Percentiles rank a stretch among this genome's conserved stretches.
Conservation (phyloP, 805 yeast genomes). For the Candida sithepensis region DNA sequence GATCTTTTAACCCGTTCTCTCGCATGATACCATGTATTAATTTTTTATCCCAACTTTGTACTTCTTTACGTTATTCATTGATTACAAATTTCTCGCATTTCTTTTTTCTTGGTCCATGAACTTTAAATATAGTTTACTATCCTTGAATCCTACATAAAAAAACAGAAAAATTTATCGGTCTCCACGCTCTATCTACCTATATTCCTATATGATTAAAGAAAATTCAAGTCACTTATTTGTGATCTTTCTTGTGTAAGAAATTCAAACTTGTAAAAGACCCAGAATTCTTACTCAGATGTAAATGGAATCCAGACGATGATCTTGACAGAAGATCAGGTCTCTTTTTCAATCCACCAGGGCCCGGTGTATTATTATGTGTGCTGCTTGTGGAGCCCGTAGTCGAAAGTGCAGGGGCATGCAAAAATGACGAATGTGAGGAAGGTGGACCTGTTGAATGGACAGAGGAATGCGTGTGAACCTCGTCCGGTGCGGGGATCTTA, state of each 20-base stretch:
- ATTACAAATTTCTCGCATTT: not conserved
- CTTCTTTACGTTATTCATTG: no score
- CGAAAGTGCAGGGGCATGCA: not conserved
- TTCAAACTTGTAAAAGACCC: conserved; percentile 23
- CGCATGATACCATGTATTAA: no score
- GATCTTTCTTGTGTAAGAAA: conserved; percentile 21
- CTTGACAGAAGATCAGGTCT: conserved; percentile 17
- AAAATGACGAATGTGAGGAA: not conserved
- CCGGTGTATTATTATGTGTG: not conserved
- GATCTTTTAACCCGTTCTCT: no score
- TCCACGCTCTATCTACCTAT: not conserved
- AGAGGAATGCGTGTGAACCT: not conserved
- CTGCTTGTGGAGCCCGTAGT: not conserved
- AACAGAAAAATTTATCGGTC: no score
- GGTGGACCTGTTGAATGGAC: no score
- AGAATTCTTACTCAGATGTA: conserved; percentile 19
- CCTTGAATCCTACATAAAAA: no score
- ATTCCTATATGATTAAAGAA: not conserved
- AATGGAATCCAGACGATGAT: conserved; percentile 19
- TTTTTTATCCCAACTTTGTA: no score
- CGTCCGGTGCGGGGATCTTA: not conserved
- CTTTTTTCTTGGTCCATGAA: not conserved
- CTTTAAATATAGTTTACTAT: no score
- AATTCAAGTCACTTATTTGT: conserved; percentile 1
- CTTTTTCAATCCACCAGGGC: conserved; percentile 6